Percentiles rank a stretch among this genome's conserved stretches.
Conservation (phyloP, 129 eudicot species). For the Scalesia atractyloides region DNA sequence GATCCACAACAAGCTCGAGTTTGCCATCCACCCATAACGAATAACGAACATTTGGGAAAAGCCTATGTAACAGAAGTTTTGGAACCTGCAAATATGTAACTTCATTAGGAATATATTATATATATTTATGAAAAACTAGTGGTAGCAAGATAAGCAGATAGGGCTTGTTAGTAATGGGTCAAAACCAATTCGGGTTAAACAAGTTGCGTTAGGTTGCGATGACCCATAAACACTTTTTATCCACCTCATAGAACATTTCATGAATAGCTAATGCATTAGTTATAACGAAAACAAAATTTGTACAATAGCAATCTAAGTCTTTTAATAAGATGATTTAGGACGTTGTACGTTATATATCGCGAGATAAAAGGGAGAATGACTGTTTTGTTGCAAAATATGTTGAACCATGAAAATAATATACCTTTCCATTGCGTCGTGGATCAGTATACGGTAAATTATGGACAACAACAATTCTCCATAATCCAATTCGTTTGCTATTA, state of each 20-base stretch:
- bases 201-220: not conserved
- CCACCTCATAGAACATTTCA: not conserved
- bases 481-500: conserved; percentile 60
- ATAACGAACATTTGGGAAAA: conserved; percentile 82
- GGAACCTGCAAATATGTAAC: conserved; percentile 57
- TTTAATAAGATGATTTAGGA: not conserved
- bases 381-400: not conserved
- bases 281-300: not conserved
- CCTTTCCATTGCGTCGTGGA: conserved; percentile 97
- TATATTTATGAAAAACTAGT: conserved; percentile 3
- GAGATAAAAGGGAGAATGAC: not conserved
- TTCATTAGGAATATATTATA: not conserved
- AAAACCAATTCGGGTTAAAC: not conserved
- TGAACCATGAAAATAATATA: conserved; percentile 15
- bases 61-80: conserved; percentile 89
- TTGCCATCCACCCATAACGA: conserved; percentile 98
- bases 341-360: not conserved
- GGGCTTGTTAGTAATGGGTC: not conserved
- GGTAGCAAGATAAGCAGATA: not conserved
- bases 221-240: not conserved
- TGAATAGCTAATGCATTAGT: not conserved
- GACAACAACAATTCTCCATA: conserved; percentile 85
- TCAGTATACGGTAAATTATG: conserved; percentile 86
- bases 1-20: conserved; percentile 97
- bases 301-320: not conserved